Conservation (phyloP, 2,329 filamentous ascomycete genomes). For the Bipolaris cookei region DNA sequence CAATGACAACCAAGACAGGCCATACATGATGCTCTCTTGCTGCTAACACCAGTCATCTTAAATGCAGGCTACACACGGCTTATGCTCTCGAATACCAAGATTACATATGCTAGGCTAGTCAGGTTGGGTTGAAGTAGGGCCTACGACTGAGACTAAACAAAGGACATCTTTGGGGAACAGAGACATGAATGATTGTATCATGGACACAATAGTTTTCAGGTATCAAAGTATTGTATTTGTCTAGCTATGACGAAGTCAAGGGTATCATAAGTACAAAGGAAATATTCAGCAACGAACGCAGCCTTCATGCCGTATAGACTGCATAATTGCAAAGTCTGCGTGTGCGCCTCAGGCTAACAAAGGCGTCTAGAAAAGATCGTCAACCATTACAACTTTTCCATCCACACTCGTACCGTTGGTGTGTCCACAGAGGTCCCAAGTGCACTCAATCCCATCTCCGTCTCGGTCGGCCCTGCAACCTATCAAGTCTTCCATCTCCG, state of each 20-base stretch:
- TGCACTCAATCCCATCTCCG: neutral
- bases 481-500: slow-evolving; percentile 33
- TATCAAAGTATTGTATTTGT: neutral
- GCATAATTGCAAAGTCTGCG: neutral
- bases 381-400: slow-evolving; percentile 15
- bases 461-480: slow-evolving; percentile 20
- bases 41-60: too few species aligned
- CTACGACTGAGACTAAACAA: too few species aligned
- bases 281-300: neutral
- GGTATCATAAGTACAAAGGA: slow-evolving; percentile 2
- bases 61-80: too few species aligned
- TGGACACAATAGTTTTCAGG: neutral
- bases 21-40: neutral
- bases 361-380: slow-evolving; percentile 26
- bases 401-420: slow-evolving; percentile 15
- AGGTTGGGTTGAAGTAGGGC: too few species aligned
- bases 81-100: too few species aligned
- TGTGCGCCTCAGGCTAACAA: neutral
- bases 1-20: too few species aligned
- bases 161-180: too few species aligned
- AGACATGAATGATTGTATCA: too few species aligned
- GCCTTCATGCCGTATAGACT: too few species aligned
- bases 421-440: slow-evolving; percentile 28
- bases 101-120: too few species aligned
- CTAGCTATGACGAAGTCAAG: neutral